Evolutionary conservation across 2,329 filamentous ascomycete genomes (phyloP), one percentile per base, ranked within the genome.

Genomic region (Capronia coronata): DNA sequence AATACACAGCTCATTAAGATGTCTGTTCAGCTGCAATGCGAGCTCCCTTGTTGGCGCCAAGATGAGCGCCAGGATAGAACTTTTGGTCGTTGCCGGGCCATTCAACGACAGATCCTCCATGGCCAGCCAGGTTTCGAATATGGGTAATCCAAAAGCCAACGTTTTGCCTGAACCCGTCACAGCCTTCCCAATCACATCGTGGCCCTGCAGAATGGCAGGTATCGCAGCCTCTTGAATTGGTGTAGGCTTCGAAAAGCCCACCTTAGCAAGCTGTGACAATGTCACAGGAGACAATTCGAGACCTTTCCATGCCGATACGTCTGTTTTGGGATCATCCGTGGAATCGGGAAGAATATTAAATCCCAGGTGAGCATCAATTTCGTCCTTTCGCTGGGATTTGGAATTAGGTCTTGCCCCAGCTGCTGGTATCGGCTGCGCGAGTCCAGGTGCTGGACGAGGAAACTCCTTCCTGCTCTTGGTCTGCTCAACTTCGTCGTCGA

Each of bases 91-190:
- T 19, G 22, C 76, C 10, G 48, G 21, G 11, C 32, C 39, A 7
- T 49, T 47, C 16, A 38, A 35, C 19, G n/a, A 9, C 14, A 22
- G 5, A 11, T 42, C 19, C n/a, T 47, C 40, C 3, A 16, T 45
- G 2, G 42, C 39, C 5, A 98, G 69, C 75, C 84, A 96, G 48
- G 78, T 76, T 67, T 98, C 90, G 8, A 97, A 74, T 48, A 98
- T 93, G 0, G 93, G 93, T 55, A 98, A 89, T 1, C 85, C 88
- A 67, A 95, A 98, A 0, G 93, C 91, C 38, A 98, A 73, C 0
- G 93, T 98, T 70, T 98, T 98, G 60, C 93, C 93, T 11, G 93
- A 97, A 58, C 93, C 93, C 0, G 93, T 98, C 9, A 91, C 85
- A 1, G 93, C 93, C 70, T 98, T 98, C 35, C 93, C 93, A 56